Conservation (phyloP, 208 protist species). For the Leishmania turanica region DNA sequence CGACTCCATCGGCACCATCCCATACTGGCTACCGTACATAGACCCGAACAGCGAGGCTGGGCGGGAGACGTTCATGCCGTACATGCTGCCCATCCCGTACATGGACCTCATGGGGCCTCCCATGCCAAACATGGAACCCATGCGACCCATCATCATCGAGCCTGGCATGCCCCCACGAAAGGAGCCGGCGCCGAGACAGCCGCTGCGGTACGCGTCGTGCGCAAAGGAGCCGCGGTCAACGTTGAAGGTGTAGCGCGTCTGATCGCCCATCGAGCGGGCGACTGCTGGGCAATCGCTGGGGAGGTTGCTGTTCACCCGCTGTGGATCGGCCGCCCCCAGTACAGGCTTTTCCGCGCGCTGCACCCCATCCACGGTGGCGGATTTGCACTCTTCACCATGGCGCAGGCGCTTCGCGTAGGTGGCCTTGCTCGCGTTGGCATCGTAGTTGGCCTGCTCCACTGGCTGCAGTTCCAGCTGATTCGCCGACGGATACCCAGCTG, state of each 20-base stretch:
- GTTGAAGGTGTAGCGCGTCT: constrained; percentile 31
- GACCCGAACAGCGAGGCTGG: constrained; percentile 14
- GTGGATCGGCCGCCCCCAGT: constrained; percentile 16
- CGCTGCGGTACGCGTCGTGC: constrained; percentile 17
- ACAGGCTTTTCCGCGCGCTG: constrained; percentile 28
- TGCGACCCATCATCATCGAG: constrained; percentile 13
- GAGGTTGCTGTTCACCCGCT: constrained; percentile 37
- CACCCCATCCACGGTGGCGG: constrained; percentile 13
- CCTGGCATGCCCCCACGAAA: constrained; percentile 16
- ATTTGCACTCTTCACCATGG: constrained; percentile 28
- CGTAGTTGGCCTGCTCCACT: constrained; percentile 19
- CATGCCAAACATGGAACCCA: constrained; percentile 28
- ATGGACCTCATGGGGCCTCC: constrained; percentile 7
- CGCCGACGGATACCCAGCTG: background rate
- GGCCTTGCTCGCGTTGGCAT: constrained; percentile 26
- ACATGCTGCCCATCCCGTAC: constrained; percentile 33
- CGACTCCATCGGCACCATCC: constrained; percentile 23
- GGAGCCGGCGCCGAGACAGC: constrained; percentile 14
- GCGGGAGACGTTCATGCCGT: constrained; percentile 20
- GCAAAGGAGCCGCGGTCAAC: constrained; percentile 34
- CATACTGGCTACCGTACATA: constrained; percentile 31
- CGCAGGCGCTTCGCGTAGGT: constrained; percentile 43
- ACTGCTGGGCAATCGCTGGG: constrained; percentile 22
- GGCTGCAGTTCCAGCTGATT: background rate
- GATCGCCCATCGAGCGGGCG: constrained; percentile 18